phyloP scores from a whole-genome alignment of 2,329 filamentous ascomycete genomes.

The Phyllosticta citriasiana region DNA sequence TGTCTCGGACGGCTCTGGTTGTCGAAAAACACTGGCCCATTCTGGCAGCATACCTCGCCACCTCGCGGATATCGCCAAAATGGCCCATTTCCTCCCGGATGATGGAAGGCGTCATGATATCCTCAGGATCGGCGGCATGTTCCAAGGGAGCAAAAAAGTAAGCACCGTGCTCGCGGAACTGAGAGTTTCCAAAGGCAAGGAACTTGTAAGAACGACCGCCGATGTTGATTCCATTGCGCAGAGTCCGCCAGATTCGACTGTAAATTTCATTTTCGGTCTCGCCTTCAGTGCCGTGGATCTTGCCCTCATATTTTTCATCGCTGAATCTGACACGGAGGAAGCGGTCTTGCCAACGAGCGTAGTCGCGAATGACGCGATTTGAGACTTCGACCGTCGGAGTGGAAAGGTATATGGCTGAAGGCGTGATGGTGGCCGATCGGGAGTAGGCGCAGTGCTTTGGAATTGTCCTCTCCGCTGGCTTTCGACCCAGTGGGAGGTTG shows the following conservation, averaged over 20 bases:
- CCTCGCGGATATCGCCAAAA: constrained; percentile 67
- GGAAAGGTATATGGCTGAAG: constrained; percentile 68
- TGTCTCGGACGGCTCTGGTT: constrained; percentile 48
- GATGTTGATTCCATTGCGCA: constrained; percentile 68
- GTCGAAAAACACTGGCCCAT: constrained; percentile 95
- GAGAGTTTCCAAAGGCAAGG: constrained; percentile 88
- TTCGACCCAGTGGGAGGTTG: constrained; percentile 36
- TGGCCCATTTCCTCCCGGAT: constrained; percentile 83
- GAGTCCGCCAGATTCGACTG: constrained; percentile 25
- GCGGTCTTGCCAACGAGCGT: constrained; percentile 56
- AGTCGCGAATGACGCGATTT: constrained; percentile 74
- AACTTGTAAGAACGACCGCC: constrained; percentile 80
- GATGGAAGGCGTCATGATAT: not conserved
- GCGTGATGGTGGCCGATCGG: constrained; percentile 70
- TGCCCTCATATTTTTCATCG: constrained; percentile 57
- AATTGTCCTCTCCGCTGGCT: constrained; percentile 37
- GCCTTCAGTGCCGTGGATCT: constrained; percentile 12
- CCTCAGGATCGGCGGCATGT: constrained; percentile 54
- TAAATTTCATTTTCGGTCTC: constrained; percentile 49
- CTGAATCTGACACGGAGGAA: constrained; percentile 87
- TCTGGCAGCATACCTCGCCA: constrained; percentile 85
- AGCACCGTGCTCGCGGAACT: constrained; percentile 81
- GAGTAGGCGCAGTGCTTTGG: constrained; percentile 66
- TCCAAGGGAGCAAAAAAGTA: constrained; percentile 79
- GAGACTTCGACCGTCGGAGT: constrained; percentile 76